phyloP scores from a whole-genome alignment of 176 grass and related monocot species.

The Oropetium thomaeum region DNA sequence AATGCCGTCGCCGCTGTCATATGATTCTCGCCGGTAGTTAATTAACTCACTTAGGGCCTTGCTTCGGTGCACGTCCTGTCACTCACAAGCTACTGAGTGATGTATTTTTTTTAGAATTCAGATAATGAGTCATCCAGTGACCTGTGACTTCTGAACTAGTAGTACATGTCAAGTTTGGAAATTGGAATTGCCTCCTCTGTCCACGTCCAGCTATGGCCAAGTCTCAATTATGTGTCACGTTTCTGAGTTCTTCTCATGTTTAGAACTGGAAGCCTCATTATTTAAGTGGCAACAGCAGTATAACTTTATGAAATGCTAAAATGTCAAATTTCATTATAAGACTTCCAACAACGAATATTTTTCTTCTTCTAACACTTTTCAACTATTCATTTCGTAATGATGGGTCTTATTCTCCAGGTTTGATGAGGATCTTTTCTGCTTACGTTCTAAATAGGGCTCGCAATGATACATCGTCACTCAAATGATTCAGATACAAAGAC shows the following conservation, averaged over 20 bases:
- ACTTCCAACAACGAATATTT: background rate
- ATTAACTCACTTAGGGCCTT: background rate
- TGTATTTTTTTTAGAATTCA: background rate
- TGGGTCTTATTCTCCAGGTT: too few relatives aligned
- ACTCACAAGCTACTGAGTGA: slow-evolving; percentile 4
- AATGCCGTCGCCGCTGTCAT: slow-evolving; percentile 45
- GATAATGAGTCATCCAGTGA: slow-evolving; percentile 1
- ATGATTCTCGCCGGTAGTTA: slow-evolving; percentile 27
- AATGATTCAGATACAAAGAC: too few relatives aligned
- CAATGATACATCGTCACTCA: too few relatives aligned
- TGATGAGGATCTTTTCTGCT: too few relatives aligned
- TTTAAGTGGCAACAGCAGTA: background rate
- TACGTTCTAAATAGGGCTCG: too few relatives aligned
- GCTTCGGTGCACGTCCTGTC: background rate
- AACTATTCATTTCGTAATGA: too few relatives aligned
- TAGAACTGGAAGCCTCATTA: background rate
- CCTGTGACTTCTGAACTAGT: background rate
- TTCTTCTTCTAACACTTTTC: too few relatives aligned
- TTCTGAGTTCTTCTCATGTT: background rate
- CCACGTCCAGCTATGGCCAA: background rate
- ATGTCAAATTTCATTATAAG: too few relatives aligned
- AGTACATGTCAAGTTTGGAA: slow-evolving; percentile 10
- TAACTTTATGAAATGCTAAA: too few relatives aligned
- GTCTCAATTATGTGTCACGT: background rate
- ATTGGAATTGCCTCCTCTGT: background rate